phyloP scores from a whole-genome alignment of 2,329 filamentous ascomycete species.

The Chrysoporthe cubensis region DNA sequence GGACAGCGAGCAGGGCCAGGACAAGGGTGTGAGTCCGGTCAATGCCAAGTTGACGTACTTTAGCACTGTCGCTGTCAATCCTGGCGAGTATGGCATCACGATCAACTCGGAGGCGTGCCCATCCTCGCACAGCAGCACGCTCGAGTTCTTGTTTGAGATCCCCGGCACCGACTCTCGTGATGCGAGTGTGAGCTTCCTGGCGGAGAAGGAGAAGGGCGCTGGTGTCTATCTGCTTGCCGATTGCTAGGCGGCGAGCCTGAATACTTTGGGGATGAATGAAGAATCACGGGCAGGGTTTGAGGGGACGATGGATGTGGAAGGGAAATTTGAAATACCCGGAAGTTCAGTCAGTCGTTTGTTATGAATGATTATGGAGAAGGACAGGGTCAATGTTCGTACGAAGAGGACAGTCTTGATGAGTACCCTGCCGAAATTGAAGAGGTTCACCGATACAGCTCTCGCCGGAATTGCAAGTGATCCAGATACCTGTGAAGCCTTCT shows the following conservation, averaged over 20 bases:
- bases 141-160: constrained; percentile 27
- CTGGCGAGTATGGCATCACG: constrained; percentile 27
- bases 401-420: not conserved
- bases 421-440: not conserved
- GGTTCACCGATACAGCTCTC: not conserved
- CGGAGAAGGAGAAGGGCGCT: constrained; percentile 18
- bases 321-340: not conserved
- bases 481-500: too few relatives aligned
- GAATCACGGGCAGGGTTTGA: not conserved
- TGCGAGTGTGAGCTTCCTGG: constrained; percentile 27
- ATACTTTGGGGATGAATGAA: not conserved
- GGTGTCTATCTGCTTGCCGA: constrained; percentile 27
- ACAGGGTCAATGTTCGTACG: not conserved
- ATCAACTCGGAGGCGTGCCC: constrained; percentile 28
- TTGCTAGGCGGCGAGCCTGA: constrained; percentile 12
- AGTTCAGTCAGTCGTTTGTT: not conserved
- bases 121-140: constrained; percentile 1
- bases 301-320: not conserved
- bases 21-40: not conserved
- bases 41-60: constrained; percentile 23
- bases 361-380: not conserved
- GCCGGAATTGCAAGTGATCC: too few relatives aligned
- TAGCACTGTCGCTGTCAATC: constrained; percentile 25
- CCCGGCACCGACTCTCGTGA: constrained; percentile 26
- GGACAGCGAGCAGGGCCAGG: constrained; percentile 9